Conservation (phyloP, 2,329 filamentous ascomycete species). For the Aspergillus sp. region DNA sequence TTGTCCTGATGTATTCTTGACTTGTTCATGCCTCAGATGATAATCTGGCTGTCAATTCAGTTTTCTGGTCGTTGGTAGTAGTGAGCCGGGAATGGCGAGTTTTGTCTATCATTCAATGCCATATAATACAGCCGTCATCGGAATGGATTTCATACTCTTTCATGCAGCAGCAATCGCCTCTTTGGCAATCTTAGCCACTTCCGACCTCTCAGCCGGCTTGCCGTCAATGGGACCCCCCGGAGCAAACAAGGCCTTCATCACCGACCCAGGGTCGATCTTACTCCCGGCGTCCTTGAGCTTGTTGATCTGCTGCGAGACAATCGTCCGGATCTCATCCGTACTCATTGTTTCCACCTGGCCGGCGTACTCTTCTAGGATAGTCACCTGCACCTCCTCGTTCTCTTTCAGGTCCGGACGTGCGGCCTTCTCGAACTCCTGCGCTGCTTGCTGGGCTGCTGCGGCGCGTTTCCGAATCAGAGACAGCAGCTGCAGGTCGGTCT, state of each 20-base stretch:
- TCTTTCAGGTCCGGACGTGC: conserved; percentile 38
- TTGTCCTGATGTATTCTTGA: conserved; percentile 29
- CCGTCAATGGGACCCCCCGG: conserved; percentile 36
- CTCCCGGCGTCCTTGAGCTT: conserved; percentile 27
- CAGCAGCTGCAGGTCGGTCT: conserved; percentile 41
- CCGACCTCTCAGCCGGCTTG: conserved; percentile 35
- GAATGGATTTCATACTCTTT: conserved; percentile 1
- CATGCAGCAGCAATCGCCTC: conserved; percentile 22
- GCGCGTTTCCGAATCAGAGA: conserved; percentile 40
- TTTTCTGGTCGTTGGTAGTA: no score
- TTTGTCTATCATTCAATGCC: neutral
- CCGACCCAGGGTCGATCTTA: conserved; percentile 29
- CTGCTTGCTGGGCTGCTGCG: conserved; percentile 30
- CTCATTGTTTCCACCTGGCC: conserved; percentile 35
- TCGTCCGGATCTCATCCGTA: conserved; percentile 31
- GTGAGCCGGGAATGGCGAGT: no score
- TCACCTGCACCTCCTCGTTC: conserved; percentile 37
- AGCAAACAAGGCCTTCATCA: conserved; percentile 38
- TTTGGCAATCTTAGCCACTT: conserved; percentile 35
- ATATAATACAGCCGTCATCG: conserved; percentile 8
- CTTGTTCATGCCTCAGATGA: neutral
- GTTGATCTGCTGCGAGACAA: conserved; percentile 29
- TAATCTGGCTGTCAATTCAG: no score
- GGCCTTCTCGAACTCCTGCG: conserved; percentile 34
- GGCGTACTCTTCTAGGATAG: conserved; percentile 39